Evolutionary conservation across 2,329 filamentous ascomycete species (phyloP).

Genomic region (Alternaria triticimaculans): DNA sequence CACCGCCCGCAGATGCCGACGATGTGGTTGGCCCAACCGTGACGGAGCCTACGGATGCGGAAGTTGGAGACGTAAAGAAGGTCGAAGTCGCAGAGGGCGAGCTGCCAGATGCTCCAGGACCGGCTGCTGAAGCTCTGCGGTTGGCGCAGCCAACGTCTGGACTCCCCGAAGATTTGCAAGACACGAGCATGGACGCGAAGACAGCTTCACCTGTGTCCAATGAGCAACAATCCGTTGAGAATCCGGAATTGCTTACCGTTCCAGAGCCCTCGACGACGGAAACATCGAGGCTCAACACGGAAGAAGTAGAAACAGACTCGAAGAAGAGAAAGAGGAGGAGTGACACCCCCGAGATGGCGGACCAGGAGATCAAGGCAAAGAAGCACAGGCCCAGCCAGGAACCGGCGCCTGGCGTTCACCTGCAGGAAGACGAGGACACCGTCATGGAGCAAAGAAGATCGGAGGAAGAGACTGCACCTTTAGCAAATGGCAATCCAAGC

Average conservation of each 20-base stretch:
- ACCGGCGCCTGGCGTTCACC: slow-evolving; percentile 33
- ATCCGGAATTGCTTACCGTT: slow-evolving; percentile 33
- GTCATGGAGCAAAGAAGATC: slow-evolving; percentile 38
- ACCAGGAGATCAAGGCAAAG: slow-evolving; percentile 51
- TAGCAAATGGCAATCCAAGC: slow-evolving; percentile 6
- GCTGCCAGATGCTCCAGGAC: slow-evolving; percentile 29
- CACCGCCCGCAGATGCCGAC: slow-evolving; percentile 24
- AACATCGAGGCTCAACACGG: slow-evolving; percentile 43
- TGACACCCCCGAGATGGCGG: slow-evolving; percentile 43
- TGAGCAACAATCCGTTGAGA: slow-evolving; percentile 44
- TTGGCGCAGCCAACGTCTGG: slow-evolving; percentile 15
- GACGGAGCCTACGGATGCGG: slow-evolving; percentile 24
- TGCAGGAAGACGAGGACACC: slow-evolving; percentile 41
- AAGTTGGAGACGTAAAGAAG: slow-evolving; percentile 10
- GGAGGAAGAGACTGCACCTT: slow-evolving; percentile 24
- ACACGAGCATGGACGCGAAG: slow-evolving; percentile 6
- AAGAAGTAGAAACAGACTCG: slow-evolving; percentile 48
- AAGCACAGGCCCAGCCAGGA: slow-evolving; percentile 51
- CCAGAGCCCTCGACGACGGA: slow-evolving; percentile 38
- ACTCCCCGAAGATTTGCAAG: slow-evolving; percentile 1
- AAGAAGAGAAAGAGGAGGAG: slow-evolving; percentile 53
- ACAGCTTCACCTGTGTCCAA: slow-evolving; percentile 30
- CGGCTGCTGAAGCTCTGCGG: slow-evolving; percentile 30
- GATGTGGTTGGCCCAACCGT: slow-evolving; percentile 26
- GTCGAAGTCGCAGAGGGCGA: slow-evolving; percentile 11